Percentiles rank a stretch among this genome's conserved stretches.
These are phyloP conservation scores for Podospora appendiculata DNA, from an alignment of 495 filamentous ascomycete species.

Conservation along the genomic window DNA sequence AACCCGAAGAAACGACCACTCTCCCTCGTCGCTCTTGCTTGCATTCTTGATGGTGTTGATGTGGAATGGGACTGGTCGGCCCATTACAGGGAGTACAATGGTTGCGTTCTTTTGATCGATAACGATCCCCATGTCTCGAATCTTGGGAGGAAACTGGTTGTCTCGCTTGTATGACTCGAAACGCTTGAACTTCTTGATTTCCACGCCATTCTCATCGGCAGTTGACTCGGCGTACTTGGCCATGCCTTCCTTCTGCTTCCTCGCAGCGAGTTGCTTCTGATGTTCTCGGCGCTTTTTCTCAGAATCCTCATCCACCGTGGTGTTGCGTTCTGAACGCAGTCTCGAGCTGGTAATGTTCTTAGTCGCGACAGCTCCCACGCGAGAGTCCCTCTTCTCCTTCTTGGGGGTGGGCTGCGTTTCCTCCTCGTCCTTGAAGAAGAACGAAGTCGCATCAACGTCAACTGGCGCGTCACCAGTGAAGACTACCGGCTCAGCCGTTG, in stretches of 20 bases:
- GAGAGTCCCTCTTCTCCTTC: constrained; percentile 75
- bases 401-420: constrained; percentile 59
- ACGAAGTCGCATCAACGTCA: constrained; percentile 85
- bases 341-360: constrained; percentile 93
- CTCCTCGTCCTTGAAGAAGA: constrained; percentile 93
- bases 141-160: constrained; percentile 78
- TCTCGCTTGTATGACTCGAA: constrained; percentile 99
- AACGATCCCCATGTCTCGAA: constrained; percentile 78
- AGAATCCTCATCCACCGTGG: constrained; percentile 80
- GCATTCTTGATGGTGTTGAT: constrained; percentile 99
- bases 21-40: constrained; percentile 89
- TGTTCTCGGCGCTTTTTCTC: constrained; percentile 84
- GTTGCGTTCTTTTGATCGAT: constrained; percentile 87
- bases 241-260: constrained; percentile 83
- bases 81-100: constrained; percentile 92
- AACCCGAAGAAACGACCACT: constrained; percentile 88
- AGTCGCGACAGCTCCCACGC: constrained; percentile 74
- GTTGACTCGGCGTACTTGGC: constrained; percentile 73
- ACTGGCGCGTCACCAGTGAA: constrained; percentile 90
- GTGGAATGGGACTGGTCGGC: constrained; percentile 94
- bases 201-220: constrained; percentile 77
- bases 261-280: constrained; percentile 80
- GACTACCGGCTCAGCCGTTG: constrained; percentile 63
- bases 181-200: constrained; percentile 93
- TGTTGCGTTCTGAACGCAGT: constrained; percentile 79